Conservation (phyloP, 2,329 filamentous ascomycete species). For the Trichoderma asperellum region DNA sequence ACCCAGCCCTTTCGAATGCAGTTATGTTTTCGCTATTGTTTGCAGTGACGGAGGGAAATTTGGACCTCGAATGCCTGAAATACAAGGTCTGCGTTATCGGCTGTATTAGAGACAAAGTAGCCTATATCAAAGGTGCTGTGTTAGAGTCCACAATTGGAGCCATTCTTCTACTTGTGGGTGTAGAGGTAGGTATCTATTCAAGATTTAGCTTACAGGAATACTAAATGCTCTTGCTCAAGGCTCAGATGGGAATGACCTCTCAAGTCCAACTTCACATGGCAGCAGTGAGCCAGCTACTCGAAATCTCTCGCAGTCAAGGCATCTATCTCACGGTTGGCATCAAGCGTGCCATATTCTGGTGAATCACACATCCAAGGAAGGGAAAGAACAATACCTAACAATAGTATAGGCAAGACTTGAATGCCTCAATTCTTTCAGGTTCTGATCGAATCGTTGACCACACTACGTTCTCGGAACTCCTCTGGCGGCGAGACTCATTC, state of each 20-base stretch:
- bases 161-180: constrained; percentile 4
- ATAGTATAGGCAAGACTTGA: background rate
- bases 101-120: background rate
- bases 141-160: constrained; percentile 14
- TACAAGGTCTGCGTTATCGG: background rate
- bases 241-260: constrained; percentile 5
- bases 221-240: background rate
- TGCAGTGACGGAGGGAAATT: background rate
- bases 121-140: background rate
- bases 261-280: background rate
- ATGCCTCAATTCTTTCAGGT: constrained; percentile 9
- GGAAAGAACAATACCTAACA: background rate
- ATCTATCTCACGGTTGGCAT: background rate
- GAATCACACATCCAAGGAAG: background rate
- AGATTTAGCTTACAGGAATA: background rate
- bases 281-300: background rate
- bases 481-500: constrained; percentile 3
- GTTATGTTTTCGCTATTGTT: constrained; percentile 3
- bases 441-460: constrained; percentile 5
- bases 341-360: constrained; percentile 16
- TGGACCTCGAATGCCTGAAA: constrained; percentile 2
- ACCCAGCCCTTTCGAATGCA: background rate
- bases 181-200: constrained; percentile 2
- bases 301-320: background rate
- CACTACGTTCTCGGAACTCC: background rate